phyloP scores from a whole-genome alignment of 805 yeast genomes.

The Candida taoyuanica region DNA sequence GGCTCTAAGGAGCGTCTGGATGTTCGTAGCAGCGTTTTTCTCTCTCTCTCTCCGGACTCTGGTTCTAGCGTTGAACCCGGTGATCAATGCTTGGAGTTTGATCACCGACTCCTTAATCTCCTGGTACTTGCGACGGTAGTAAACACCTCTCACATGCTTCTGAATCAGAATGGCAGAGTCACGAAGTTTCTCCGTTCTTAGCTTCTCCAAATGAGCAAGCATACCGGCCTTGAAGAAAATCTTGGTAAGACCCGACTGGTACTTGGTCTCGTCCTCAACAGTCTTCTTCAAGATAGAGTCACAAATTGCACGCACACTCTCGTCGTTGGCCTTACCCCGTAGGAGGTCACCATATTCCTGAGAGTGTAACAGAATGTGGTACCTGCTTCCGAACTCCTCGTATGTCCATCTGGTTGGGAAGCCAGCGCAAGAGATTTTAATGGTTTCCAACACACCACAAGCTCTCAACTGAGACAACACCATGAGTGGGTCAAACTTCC shows the following conservation, averaged over 20 bases:
- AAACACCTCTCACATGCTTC: constrained; percentile 65
- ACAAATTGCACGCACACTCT: constrained; percentile 60
- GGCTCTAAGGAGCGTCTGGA: constrained; percentile 69
- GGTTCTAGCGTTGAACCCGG: constrained; percentile 58
- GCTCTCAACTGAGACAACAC: constrained; percentile 93
- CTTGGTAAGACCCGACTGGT: constrained; percentile 89
- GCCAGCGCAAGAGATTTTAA: constrained; percentile 95
- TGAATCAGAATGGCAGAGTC: constrained; percentile 81
- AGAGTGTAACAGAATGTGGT: constrained; percentile 77
- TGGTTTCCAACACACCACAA: constrained; percentile 97
- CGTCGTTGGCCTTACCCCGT: constrained; percentile 46
- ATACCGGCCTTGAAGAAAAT: constrained; percentile 96
- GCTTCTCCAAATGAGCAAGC: constrained; percentile 84
- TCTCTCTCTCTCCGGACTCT: constrained; percentile 52
- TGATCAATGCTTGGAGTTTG: constrained; percentile 53
- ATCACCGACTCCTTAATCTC: constrained; percentile 50
- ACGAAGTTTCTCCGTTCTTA: constrained; percentile 73
- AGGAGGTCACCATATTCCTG: constrained; percentile 60
- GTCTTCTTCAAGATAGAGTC: constrained; percentile 59
- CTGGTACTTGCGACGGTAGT: constrained; percentile 57
- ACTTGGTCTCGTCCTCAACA: constrained; percentile 62
- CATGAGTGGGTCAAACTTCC: constrained; percentile 95
- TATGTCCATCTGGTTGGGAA: constrained; percentile 96
- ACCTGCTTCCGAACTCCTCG: constrained; percentile 86
- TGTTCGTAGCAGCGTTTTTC: constrained; percentile 54